Percentiles rank a stretch among this genome's conserved stretches.
phyloP scores from a whole-genome alignment of 768 basidiomycete species.

The Clavaria fumosa region DNA sequence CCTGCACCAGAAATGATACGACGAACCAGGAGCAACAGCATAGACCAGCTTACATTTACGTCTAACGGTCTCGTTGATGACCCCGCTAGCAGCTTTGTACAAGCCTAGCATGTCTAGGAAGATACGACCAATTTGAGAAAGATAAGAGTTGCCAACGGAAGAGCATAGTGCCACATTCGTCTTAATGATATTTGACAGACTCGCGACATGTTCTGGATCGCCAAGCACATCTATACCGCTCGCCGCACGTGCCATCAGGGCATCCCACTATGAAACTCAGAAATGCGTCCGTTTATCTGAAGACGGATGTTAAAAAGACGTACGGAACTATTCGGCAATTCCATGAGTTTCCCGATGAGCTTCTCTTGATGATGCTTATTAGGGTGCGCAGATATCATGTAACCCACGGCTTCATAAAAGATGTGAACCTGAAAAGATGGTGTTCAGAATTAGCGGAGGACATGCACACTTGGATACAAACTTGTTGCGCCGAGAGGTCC shows the following conservation, averaged over 20 bases:
- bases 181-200: constrained; percentile 91
- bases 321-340: constrained; percentile 90
- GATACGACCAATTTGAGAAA: constrained; percentile 91
- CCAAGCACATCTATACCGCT: constrained; percentile 85
- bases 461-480: constrained; percentile 10
- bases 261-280: constrained; percentile 64
- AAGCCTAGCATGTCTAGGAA: constrained; percentile 97
- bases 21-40: neutral
- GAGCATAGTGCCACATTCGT: constrained; percentile 97
- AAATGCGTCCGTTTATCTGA: constrained; percentile 4
- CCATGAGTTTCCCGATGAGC: constrained; percentile 90
- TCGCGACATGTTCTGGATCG: constrained; percentile 88
- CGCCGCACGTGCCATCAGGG: constrained; percentile 88
- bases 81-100: constrained; percentile 92
- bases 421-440: constrained; percentile 56
- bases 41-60: constrained; percentile 45
- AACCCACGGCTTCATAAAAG: constrained; percentile 97
- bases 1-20: constrained; percentile 29
- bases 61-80: constrained; percentile 86
- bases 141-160: constrained; percentile 92
- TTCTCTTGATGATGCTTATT: constrained; percentile 96
- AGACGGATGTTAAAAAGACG: constrained; percentile 12
- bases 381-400: constrained; percentile 98
- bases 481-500: constrained; percentile 85
- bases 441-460: constrained; percentile 10